A percentile compares a stretch with the other conserved stretches of the same genome.
Conservation (phyloP, 768 basidiomycete species). For the Naematelia aurantialba region DNA sequence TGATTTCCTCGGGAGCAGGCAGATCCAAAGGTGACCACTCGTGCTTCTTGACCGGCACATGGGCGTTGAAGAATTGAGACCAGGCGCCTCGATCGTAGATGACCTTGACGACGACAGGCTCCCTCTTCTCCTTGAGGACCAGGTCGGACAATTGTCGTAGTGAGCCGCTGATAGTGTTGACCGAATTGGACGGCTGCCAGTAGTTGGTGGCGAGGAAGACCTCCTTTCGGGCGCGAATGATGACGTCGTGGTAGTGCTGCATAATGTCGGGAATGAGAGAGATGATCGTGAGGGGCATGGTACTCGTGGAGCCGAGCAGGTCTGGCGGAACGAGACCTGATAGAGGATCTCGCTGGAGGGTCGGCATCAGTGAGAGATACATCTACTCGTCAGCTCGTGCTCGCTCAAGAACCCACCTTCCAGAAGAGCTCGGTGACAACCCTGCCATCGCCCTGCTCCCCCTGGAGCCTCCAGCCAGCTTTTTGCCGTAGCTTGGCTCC, state of each 20-base stretch:
- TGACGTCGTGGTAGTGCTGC: conserved; percentile 63
- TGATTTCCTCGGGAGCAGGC: conserved; percentile 59
- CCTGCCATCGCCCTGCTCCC: conserved; percentile 52
- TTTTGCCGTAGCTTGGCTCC: conserved; percentile 32
- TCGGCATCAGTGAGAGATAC: conserved; percentile 62
- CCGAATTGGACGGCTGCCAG: conserved; percentile 58
- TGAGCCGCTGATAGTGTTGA: conserved; percentile 57
- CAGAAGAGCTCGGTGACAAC: conserved; percentile 63
- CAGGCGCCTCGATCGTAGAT: conserved; percentile 67
- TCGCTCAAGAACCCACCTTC: conserved; percentile 52
- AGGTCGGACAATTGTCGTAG: conserved; percentile 58
- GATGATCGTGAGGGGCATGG: conserved; percentile 62
- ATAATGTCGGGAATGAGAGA: conserved; percentile 71
- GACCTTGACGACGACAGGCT: conserved; percentile 62
- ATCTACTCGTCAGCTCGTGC: conserved; percentile 52
- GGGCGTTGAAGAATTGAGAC: conserved; percentile 57
- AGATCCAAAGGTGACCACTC: conserved; percentile 58
- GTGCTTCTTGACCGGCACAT: conserved; percentile 54
- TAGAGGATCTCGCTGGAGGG: conserved; percentile 59
- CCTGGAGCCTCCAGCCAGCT: conserved; percentile 47
- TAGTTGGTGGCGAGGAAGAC: conserved; percentile 65
- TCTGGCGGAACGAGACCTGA: conserved; percentile 62
- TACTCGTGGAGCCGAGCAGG: conserved; percentile 62
- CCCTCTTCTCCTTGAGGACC: conserved; percentile 52
- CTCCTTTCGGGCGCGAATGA: conserved; percentile 62